Percentiles rank a stretch among this genome's conserved stretches.
phyloP scores from a whole-genome alignment of 73 alveolate species.

The Paramecium sonneborni region DNA sequence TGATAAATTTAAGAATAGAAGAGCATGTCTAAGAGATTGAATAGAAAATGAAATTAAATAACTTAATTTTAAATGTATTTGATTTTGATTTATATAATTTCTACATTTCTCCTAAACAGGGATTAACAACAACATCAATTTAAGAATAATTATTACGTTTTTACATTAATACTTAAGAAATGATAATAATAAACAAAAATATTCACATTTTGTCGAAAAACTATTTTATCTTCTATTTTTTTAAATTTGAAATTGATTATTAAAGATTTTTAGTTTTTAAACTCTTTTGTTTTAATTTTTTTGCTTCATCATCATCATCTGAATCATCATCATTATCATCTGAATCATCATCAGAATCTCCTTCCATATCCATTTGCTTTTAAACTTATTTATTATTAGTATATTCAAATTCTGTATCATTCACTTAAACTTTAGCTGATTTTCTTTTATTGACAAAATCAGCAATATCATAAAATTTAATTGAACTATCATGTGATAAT shows the following conservation, averaged over 20 bases:
- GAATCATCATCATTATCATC: conserved; percentile 59
- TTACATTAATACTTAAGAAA: neutral
- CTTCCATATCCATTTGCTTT: conserved; percentile 71
- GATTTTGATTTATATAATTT: no score
- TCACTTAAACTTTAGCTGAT: conserved; percentile 64
- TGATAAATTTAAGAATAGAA: neutral
- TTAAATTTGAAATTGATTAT: conserved; percentile 58
- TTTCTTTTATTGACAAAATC: conserved; percentile 69
- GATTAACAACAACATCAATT: no score
- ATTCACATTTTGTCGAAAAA: conserved; percentile 74
- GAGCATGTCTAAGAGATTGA: no score
- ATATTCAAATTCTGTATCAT: conserved; percentile 62
- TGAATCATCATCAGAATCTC: conserved; percentile 74
- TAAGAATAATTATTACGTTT: no score
- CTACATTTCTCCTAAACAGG: no score
- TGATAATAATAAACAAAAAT: neutral
- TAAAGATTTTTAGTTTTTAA: conserved; percentile 62
- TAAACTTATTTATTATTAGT: conserved; percentile 4
- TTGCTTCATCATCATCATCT: conserved; percentile 50
- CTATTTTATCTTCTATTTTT: conserved; percentile 68
- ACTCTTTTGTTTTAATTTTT: conserved; percentile 64
- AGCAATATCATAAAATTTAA: conserved; percentile 83
- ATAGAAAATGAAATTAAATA: no score
- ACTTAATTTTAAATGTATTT: no score
- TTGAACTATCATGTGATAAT: conserved; percentile 80